Evolutionary conservation across 2,329 filamentous ascomycete genomes (phyloP).

Genomic region (Diplocarpon mali): DNA sequence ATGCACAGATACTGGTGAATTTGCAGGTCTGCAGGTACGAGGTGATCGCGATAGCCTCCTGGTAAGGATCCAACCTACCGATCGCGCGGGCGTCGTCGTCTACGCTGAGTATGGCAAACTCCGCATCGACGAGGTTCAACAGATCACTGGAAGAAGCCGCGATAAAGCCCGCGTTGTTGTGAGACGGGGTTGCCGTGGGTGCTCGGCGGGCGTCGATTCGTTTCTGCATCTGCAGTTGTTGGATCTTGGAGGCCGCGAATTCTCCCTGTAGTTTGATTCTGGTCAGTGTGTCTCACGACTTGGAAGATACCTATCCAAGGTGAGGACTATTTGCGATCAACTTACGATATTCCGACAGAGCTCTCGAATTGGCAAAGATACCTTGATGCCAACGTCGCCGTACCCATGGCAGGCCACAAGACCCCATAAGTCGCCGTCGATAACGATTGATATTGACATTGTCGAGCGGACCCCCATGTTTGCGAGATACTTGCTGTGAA

Average conservation of each 20-base stretch:
- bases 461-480: constrained; percentile 85
- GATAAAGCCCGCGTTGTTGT: constrained; percentile 12
- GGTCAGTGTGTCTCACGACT: background rate
- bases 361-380: constrained; percentile 79
- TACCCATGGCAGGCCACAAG: constrained; percentile 79
- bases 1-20: constrained; percentile 10
- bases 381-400: constrained; percentile 64
- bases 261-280: constrained; percentile 6
- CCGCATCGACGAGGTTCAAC: constrained; percentile 16
- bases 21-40: constrained; percentile 13
- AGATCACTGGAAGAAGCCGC: constrained; percentile 17
- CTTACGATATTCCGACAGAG: constrained; percentile 68
- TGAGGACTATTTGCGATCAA: background rate
- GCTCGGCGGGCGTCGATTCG: constrained; percentile 13
- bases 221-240: constrained; percentile 13
- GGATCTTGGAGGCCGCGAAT: constrained; percentile 16
- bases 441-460: constrained; percentile 86
- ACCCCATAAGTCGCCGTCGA: constrained; percentile 76
- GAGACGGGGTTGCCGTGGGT: constrained; percentile 7
- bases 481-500: constrained; percentile 72
- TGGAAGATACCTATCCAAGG: background rate
- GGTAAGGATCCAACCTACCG: constrained; percentile 17
- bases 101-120: constrained; percentile 19
- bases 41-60: constrained; percentile 17
- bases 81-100: constrained; percentile 18